These are phyloP conservation scores for Avena eriantha DNA, from an alignment of 176 grass and related monocot genomes.

Conservation along the genomic window DNA sequence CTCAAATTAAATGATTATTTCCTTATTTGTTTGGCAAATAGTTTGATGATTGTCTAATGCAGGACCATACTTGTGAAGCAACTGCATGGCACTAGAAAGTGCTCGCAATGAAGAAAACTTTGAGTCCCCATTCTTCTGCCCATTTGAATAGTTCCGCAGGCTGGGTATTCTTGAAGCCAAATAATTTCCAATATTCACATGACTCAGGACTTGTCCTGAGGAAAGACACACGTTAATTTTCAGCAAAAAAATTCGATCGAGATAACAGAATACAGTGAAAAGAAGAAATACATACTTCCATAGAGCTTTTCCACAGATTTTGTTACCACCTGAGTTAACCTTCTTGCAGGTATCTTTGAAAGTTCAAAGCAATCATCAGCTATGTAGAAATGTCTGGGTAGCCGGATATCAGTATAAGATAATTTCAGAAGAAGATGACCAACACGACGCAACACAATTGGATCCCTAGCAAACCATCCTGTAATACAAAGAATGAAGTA, in stretches of 20 bases:
- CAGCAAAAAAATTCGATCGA: neutral
- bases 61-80: constrained; percentile 68
- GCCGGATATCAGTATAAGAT: constrained; percentile 70
- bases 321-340: constrained; percentile 78
- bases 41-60: no score
- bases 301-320: constrained; percentile 94
- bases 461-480: constrained; percentile 94
- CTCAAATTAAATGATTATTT: no score
- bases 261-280: constrained; percentile 30
- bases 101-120: constrained; percentile 64
- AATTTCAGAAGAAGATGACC: constrained; percentile 77
- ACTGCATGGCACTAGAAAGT: constrained; percentile 81
- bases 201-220: constrained; percentile 75
- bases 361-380: constrained; percentile 94
- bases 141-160: constrained; percentile 76
- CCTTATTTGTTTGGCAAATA: no score
- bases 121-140: constrained; percentile 54
- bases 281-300: constrained; percentile 78
- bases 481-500: constrained; percentile 38
- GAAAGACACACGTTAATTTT: constrained; percentile 32
- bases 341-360: constrained; percentile 81
- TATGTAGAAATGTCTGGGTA: constrained; percentile 80
- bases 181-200: constrained; percentile 80
- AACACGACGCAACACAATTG: constrained; percentile 82
- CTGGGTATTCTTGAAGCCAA: constrained; percentile 77